Base-by-base conservation (phyloP, 1,139 yeast species). In the Tardiomyces depauwii region DNA sequence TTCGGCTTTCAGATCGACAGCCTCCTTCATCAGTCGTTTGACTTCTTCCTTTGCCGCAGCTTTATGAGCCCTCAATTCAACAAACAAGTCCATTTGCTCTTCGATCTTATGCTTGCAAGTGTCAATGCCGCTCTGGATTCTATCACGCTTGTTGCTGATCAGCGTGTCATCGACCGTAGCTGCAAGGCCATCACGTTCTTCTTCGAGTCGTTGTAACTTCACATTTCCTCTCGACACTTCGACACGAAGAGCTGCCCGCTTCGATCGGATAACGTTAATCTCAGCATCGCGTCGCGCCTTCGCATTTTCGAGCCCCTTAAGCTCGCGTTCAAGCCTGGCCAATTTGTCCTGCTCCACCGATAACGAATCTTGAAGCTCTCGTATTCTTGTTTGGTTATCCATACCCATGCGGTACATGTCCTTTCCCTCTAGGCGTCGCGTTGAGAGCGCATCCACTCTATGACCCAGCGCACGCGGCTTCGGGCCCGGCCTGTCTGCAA, bases 151-250 rank as follows among this genome's bases (percentile, higher is more conserved):
- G 16, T 30, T 10, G 36, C 11, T 30, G 10, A 30, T 30, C 4
- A 14, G 10, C 10, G 10, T 14, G 10, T 30, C 36, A 30, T 30
- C 36, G 5, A 30, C 53, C 5, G 58, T 39, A 1, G 62, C 62
- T 12, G 49, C 47, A 2, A 60, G 38, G n/a, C 56, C 36, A 52
- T 49, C 23, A 50, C 47, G 11, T 52, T 55, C 39, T 58, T 46
- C 18, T 49, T 45, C 45, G 38, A 25, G n/a, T 38, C 25, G 40
- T 18, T 40, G 28, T 3, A 30, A 11, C 16, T 30, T 5, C n/a
- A 10, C 11, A 5, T 10, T 30, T 12, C 4, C 3, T 14, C 16
- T 12, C 5, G 36, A 13, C n/a, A 30, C 10, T 11, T 30, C 36
- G 5, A 11, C 4, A 13, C 36, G n/a, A 3, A 30, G 5, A 12